Conservation (phyloP, 2,329 filamentous ascomycete genomes). For the Phoma sp. region DNA sequence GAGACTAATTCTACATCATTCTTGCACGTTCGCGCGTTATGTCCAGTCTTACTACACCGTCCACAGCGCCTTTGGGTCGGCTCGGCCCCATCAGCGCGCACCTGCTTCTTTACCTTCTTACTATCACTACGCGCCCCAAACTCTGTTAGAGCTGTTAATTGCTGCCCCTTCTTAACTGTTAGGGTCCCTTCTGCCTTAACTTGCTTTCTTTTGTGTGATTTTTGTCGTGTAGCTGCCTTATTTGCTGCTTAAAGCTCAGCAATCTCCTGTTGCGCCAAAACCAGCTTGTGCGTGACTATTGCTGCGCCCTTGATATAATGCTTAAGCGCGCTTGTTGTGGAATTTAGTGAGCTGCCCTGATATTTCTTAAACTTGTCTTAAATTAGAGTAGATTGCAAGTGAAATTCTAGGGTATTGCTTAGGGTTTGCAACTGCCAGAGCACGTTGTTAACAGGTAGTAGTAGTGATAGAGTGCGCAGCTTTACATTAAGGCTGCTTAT, state of each 20-base stretch:
- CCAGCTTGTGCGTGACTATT: no score
- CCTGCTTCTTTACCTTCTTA: no score
- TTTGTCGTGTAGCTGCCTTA: no score
- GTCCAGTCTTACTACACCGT: background rate
- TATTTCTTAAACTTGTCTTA: background rate
- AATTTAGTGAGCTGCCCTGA: background rate
- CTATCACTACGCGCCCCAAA: constrained; percentile 14
- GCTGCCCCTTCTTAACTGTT: constrained; percentile 2
- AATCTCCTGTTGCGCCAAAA: no score
- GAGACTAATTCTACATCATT: no score
- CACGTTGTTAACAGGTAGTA: constrained; percentile 11
- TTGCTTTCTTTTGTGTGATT: no score
- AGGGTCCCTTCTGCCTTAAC: background rate
- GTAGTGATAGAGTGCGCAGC: constrained; percentile 19
- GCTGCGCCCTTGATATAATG: background rate
- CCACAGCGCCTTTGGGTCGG: background rate
- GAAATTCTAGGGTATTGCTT: constrained; percentile 21
- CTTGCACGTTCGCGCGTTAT: no score
- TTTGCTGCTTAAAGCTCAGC: no score
- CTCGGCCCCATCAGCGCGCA: background rate
- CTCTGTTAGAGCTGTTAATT: constrained; percentile 15
- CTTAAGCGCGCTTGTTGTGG: background rate
- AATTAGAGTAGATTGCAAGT: constrained; percentile 20
- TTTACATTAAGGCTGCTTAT: no score
- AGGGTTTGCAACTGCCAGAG: constrained; percentile 23